phyloP scores from a whole-genome alignment of 1,284 basidiomycete genomes.

The Cutaneotrichosporon mucoides region DNA sequence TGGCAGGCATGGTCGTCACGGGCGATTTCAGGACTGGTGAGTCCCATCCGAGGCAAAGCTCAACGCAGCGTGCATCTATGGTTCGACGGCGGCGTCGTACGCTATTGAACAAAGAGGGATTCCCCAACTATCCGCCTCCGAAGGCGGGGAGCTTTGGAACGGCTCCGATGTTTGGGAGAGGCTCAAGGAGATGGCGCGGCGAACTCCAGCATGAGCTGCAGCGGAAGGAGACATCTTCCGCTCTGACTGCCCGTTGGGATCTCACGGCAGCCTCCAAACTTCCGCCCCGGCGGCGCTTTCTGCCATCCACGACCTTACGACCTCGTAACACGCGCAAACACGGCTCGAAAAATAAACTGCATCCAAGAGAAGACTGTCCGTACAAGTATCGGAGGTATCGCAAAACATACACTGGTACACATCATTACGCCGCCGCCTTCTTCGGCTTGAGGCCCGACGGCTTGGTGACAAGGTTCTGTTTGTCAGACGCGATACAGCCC shows the following conservation, averaged over 20 bases:
- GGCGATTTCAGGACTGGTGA: constrained; percentile 63
- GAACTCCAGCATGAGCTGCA: not conserved
- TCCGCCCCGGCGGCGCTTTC: not conserved
- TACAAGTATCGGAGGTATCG: constrained; percentile 3
- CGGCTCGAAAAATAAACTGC: not conserved
- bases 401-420: constrained; percentile 3
- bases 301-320: not conserved
- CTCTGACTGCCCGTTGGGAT: not conserved
- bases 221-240: too few relatives aligned
- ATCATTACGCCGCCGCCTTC: not conserved
- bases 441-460: constrained; percentile 7
- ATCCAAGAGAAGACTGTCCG: constrained; percentile 3
- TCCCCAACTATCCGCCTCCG: constrained; percentile 52
- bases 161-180: constrained; percentile 50
- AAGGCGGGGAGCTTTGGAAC: constrained; percentile 62
- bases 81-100: constrained; percentile 73
- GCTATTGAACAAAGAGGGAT: constrained; percentile 76
- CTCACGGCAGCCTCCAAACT: not conserved
- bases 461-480: constrained; percentile 33
- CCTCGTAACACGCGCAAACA: not conserved
- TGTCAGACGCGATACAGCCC: not conserved
- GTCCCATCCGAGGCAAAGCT: constrained; percentile 15
- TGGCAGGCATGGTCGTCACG: constrained; percentile 63
- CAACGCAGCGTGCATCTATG: constrained; percentile 62
- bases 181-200: constrained; percentile 17